phyloP scores from a whole-genome alignment of 1,139 yeast genomes.

The Taphrina flavorubra region DNA sequence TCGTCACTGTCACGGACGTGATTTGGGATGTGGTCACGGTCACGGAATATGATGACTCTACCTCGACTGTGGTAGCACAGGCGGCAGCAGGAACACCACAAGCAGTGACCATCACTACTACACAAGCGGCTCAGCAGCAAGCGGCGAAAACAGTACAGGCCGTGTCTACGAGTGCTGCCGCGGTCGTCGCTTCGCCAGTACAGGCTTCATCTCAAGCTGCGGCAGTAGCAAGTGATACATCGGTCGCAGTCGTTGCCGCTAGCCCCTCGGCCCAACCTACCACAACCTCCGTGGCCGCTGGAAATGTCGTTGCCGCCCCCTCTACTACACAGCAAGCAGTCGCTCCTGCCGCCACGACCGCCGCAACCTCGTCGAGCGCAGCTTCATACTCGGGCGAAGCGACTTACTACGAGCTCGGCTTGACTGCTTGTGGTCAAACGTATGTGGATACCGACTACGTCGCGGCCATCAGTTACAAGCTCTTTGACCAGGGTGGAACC shows the following conservation, averaged over 20 bases:
- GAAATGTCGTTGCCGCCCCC: conserved; percentile 33
- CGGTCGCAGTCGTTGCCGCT: conserved; percentile 39
- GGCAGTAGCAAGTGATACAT: conserved; percentile 40
- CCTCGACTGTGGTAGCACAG: conserved; percentile 20
- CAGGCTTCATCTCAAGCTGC: conserved; percentile 41
- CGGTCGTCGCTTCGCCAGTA: conserved; percentile 35
- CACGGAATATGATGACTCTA: conserved; percentile 22
- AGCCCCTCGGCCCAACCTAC: conserved; percentile 18
- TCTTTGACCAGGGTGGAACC: conserved; percentile 50
- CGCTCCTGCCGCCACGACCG: conserved; percentile 45
- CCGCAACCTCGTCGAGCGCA: conserved; percentile 48
- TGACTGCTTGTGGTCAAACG: conserved; percentile 67
- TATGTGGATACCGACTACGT: conserved; percentile 59
- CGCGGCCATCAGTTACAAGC: conserved; percentile 53
- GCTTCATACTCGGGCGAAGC: conserved; percentile 59
- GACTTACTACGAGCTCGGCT: conserved; percentile 63
- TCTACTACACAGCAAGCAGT: conserved; percentile 43
- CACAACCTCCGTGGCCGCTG: conserved; percentile 15
- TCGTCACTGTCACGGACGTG: conserved; percentile 36
- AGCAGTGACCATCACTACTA: conserved; percentile 30
- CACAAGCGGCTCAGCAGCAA: conserved; percentile 40
- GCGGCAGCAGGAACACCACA: conserved; percentile 15
- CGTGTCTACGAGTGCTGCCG: conserved; percentile 43
- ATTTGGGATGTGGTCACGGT: conserved; percentile 39
- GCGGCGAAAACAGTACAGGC: conserved; percentile 43